Base-by-base conservation (phyloP, 345 rosid species). In the Eucalyptus albens region DNA sequence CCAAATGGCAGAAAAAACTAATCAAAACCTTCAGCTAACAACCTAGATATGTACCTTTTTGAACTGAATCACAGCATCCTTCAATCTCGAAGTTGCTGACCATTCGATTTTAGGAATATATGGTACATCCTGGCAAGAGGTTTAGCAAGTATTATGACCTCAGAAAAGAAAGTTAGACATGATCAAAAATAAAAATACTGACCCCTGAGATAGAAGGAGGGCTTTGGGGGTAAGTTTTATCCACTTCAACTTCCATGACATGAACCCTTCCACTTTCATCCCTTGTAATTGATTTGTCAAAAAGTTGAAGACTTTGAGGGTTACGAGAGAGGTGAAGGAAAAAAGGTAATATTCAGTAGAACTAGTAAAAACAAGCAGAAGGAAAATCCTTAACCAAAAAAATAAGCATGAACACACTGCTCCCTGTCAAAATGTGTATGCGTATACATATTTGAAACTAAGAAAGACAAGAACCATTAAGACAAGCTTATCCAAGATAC, bases 191-290 rank as follows among this genome's bases (percentile, higher is more conserved):
- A 86, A 87, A 33, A 29, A 45, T 45, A 92, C 99, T 87, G 86
- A 97, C 99, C 92, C 93, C 95, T 11, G 98, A 94, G 91, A 95
- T 86, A 45, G 95, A 94, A 89, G 99, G 98, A 83, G 95, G 95
- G 31, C 90, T 92, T 49, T 89, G 91, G 86, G 96, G 97, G 94
- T 95, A 94, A 87, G 92, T 91, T 88, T 92, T 90, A 87, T 90
- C 91, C 59, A 97, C 92, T 62, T 93, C 95, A 92, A 97, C 91
- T 92, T 93, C 97, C 89, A 96, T 86, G 31, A 92, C 80, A 88
- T 96, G 98, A 87, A 88, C 90, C 91, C 95, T 94, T 92, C 91
- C 95, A 89, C 91, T 94, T 90, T 86, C 86, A 92, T 95, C 98
- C 88, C 99, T 97, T 67, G 85, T 15, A 81, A 15, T 60, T 50